Percentiles rank a stretch among this genome's conserved stretches.
Evolutionary conservation across 2,329 filamentous ascomycete species (phyloP).

Genomic region (Arthrinium puccinioides): DNA sequence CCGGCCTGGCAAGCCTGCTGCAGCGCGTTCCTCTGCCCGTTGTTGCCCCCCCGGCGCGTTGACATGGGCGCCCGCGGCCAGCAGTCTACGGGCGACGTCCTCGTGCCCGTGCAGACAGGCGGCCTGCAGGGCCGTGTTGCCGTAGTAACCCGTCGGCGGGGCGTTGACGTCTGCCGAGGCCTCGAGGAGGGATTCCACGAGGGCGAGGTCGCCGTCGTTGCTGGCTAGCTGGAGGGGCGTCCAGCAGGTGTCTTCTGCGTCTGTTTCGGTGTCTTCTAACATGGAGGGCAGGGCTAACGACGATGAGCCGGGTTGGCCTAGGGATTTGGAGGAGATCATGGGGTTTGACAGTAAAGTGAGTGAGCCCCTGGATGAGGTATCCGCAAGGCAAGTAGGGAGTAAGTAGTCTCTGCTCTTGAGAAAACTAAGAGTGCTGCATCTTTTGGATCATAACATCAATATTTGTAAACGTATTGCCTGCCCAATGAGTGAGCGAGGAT

Average conservation of each 20-base stretch:
- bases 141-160: conserved; percentile 14
- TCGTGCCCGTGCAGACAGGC: conserved; percentile 16
- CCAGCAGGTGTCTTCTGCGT: conserved; percentile 17
- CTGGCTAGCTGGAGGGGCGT: conserved; percentile 27
- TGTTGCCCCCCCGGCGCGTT: conserved; percentile 21
- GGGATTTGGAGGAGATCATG: too few relatives aligned
- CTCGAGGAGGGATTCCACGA: conserved; percentile 17
- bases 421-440: too few relatives aligned
- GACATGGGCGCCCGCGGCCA: conserved; percentile 14
- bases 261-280: too few relatives aligned
- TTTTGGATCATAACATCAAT: too few relatives aligned
- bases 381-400: too few relatives aligned
- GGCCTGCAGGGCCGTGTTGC: conserved; percentile 21
- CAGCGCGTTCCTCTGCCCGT: conserved; percentile 26
- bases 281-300: too few relatives aligned
- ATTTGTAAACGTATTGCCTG: too few relatives aligned
- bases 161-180: conserved; percentile 15
- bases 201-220: conserved; percentile 19
- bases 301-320: too few relatives aligned
- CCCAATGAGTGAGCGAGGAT: too few relatives aligned
- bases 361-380: too few relatives aligned
- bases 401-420: too few relatives aligned
- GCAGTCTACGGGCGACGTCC: conserved; percentile 11
- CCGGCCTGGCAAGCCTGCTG: conserved; percentile 23
- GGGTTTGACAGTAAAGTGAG: too few relatives aligned